Percentiles rank a stretch among this genome's conserved stretches.
Evolutionary conservation across 2,329 filamentous ascomycete genomes (phyloP).

Genomic region (Talaromyces marneffei): DNA sequence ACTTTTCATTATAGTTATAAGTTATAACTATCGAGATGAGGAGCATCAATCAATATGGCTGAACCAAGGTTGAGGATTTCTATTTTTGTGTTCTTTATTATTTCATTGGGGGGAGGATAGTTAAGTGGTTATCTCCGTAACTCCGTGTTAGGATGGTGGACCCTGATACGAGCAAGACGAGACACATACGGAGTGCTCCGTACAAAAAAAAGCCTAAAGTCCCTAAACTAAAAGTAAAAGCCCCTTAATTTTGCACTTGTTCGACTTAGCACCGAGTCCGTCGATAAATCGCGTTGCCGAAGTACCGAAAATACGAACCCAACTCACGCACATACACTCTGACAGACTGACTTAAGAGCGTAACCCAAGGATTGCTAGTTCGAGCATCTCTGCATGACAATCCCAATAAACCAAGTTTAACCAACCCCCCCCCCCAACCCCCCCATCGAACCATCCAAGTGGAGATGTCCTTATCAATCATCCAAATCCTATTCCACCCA

Average conservation of each 20-base stretch:
- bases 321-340: background rate
- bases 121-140: background rate
- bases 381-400: no score
- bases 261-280: background rate
- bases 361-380: no score
- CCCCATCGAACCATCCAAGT: background rate
- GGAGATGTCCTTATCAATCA: background rate
- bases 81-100: background rate
- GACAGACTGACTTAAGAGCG: no score
- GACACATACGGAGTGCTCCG: no score
- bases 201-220: background rate
- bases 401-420: no score
- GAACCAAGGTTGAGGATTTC: conserved; percentile 4
- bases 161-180: background rate
- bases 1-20: background rate
- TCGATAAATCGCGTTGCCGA: background rate
- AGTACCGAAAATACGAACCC: background rate
- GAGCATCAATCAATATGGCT: background rate
- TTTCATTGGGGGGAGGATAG: no score
- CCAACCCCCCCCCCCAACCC: no score
- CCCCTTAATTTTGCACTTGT: background rate
- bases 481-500: no score
- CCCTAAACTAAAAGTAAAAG: background rate
- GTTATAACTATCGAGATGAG: no score
- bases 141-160: background rate